Evolutionary conservation across 202 grass and related monocot species (phyloP), one percentile per base, ranked within the genome.

Genomic region (Zizania palustris): DNA sequence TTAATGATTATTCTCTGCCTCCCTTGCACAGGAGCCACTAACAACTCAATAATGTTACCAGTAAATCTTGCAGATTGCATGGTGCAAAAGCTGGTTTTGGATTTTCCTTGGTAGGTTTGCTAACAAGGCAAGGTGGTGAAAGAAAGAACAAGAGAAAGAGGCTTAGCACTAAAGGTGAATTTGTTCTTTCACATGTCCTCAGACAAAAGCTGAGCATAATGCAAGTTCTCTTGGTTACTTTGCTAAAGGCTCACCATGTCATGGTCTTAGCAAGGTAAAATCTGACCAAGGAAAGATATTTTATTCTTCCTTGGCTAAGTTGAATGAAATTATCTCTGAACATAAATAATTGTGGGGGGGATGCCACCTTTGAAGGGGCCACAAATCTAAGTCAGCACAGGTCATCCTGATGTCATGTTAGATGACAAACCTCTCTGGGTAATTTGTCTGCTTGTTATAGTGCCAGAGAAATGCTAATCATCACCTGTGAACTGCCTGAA

Each of bases 351-450:
- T 1, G 7, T 13, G 3, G 46, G 50, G 38, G 10, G 3, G 22
- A n/a, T 21, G 40, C 33, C 11, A 39, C 49, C 21, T 22, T 22
- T 45, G 13, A 19, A 40, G 15, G 34, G 46, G 22, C 12, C 58
- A 56, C 18, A 48, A 28, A 41, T 49, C 44, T 28, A 72, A 56
- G 67, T 57, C 58, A 71, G 57, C 49, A 77, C 49, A 65, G 19
- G 20, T 82, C 72, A 86, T 45, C 16, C 41, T 60, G 69, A 35
- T 33, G 33, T 56, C 62, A 87, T 87, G 44, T 36, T 50, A 54
- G 6, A 45, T 36, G 18, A 12, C 58, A 15, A 65, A 58, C 36
- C 10, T 56, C 6, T 42, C 16, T 5, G 7, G 18, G 15, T 33
- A 35, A 13, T 63, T 53, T 83, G 44, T 45, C 35, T 35, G 5